Conservation (phyloP, 768 basidiomycete genomes). For the Boletus subparvulus region DNA sequence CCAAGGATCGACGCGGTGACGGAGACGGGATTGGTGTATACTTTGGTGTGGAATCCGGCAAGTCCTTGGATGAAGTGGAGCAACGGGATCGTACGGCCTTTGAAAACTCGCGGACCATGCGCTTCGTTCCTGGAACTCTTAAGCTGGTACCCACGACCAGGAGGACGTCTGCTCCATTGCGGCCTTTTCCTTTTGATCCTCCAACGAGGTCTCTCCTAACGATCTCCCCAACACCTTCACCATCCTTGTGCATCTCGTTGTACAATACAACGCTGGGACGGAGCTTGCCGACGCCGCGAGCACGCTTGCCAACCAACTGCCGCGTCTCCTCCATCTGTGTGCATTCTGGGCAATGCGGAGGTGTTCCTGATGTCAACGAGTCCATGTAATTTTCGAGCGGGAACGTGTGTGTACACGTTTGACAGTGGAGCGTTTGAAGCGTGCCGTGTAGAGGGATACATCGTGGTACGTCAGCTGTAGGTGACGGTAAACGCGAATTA, state of each 20-base stretch:
- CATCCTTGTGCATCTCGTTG: slow-evolving; percentile 84
- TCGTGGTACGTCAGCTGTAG: slow-evolving; percentile 62
- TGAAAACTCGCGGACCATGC: slow-evolving; percentile 85
- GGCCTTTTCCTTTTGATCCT: slow-evolving; percentile 61
- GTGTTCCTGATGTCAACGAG: slow-evolving; percentile 57
- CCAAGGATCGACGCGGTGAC: slow-evolving; percentile 41
- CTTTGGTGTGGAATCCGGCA: slow-evolving; percentile 24
- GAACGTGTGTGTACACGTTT: slow-evolving; percentile 71
- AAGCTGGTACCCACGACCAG: slow-evolving; percentile 90
- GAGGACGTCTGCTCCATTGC: slow-evolving; percentile 76
- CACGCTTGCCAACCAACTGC: slow-evolving; percentile 72
- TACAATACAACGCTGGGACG: slow-evolving; percentile 89
- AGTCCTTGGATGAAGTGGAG: slow-evolving; percentile 34
- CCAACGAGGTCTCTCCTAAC: slow-evolving; percentile 82
- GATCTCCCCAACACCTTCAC: slow-evolving; percentile 81
- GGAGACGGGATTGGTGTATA: slow-evolving; percentile 45
- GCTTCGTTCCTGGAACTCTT: slow-evolving; percentile 86
- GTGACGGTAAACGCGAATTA: slow-evolving; percentile 46
- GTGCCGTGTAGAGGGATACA: slow-evolving; percentile 92
- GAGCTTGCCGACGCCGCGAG: slow-evolving; percentile 74
- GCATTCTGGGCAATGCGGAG: slow-evolving; percentile 81
- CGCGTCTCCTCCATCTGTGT: slow-evolving; percentile 65
- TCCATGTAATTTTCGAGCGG: slow-evolving; percentile 63
- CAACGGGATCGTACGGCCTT: slow-evolving; percentile 67
- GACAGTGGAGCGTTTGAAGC: slow-evolving; percentile 75